phyloP scores from a whole-genome alignment of 306 rosid species.

The Astragalus membranaceus region DNA sequence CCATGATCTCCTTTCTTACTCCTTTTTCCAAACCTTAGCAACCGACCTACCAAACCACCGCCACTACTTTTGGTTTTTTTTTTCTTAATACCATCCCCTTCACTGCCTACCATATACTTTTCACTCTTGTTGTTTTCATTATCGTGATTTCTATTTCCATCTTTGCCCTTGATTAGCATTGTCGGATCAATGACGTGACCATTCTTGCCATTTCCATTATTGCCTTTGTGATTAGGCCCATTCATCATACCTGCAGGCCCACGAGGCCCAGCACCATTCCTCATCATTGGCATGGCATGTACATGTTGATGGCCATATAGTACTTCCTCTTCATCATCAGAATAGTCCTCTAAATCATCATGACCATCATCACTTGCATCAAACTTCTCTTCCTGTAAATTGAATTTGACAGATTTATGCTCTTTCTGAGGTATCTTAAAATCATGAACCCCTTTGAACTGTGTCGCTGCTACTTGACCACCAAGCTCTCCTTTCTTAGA shows the following conservation, averaged over 20 bases:
- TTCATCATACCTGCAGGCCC: constrained; percentile 35
- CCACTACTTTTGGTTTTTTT: neutral
- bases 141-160: constrained; percentile 4
- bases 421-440: constrained; percentile 31
- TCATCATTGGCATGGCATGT: neutral
- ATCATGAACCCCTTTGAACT: constrained; percentile 30
- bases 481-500: constrained; percentile 27
- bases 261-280: neutral
- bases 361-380: neutral
- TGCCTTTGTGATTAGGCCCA: constrained; percentile 11
- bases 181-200: constrained; percentile 46
- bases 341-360: constrained; percentile 21
- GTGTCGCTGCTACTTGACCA: constrained; percentile 11
- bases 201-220: constrained; percentile 32
- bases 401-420: constrained; percentile 56
- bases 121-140: constrained; percentile 15
- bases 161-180: constrained; percentile 28
- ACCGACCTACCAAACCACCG: constrained; percentile 25
- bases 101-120: neutral
- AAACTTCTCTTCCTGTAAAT: constrained; percentile 36
- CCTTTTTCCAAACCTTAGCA: constrained; percentile 39
- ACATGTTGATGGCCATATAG: constrained; percentile 8
- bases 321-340: neutral
- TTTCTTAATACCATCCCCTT: constrained; percentile 4
- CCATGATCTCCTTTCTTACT: constrained; percentile 17